Percentiles rank a stretch among this genome's conserved stretches.
These are phyloP conservation scores for Nannochloris sp. DNA, from an alignment of 139 green algal genomes.

Conservation along the genomic window DNA sequence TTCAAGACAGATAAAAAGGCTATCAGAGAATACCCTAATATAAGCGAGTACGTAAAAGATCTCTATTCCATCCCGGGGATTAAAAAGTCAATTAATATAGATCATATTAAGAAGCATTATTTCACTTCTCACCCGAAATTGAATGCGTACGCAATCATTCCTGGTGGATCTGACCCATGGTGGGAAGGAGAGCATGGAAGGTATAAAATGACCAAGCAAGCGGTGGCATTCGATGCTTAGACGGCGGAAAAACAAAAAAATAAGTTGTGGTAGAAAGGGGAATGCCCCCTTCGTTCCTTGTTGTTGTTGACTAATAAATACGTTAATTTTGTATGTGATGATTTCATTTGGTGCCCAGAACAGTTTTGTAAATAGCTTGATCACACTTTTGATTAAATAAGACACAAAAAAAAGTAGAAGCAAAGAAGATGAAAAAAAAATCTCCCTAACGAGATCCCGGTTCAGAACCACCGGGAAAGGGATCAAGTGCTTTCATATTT, in stretches of 20 bases:
- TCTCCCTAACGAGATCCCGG: slow-evolving; percentile 49
- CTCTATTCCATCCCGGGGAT: slow-evolving; percentile 73
- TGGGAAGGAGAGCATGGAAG: slow-evolving; percentile 49
- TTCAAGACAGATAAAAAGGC: slow-evolving; percentile 90
- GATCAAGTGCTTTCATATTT: slow-evolving; percentile 53
- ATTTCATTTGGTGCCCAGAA: too few relatives aligned
- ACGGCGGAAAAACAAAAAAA: too few relatives aligned
- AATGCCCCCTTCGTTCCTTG: too few relatives aligned
- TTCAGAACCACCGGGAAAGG: slow-evolving; percentile 78
- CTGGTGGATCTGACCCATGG: slow-evolving; percentile 48
- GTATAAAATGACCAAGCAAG: slow-evolving; percentile 7
- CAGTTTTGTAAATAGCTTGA: too few relatives aligned
- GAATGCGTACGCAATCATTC: slow-evolving; percentile 77
- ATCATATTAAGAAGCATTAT: slow-evolving; percentile 91
- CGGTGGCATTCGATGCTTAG: neutral
- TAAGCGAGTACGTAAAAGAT: slow-evolving; percentile 59
- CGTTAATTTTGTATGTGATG: too few relatives aligned
- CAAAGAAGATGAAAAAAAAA: neutral
- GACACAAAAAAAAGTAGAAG: neutral
- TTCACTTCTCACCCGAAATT: slow-evolving; percentile 67
- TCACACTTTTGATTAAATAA: too few relatives aligned
- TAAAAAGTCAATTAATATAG: slow-evolving; percentile 66
- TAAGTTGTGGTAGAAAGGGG: too few relatives aligned
- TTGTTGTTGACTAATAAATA: too few relatives aligned
- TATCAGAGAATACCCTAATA: slow-evolving; percentile 51